These are phyloP conservation scores for Pyricularia sp. DNA, from an alignment of 2,329 filamentous ascomycete genomes.

Conservation along the genomic window DNA sequence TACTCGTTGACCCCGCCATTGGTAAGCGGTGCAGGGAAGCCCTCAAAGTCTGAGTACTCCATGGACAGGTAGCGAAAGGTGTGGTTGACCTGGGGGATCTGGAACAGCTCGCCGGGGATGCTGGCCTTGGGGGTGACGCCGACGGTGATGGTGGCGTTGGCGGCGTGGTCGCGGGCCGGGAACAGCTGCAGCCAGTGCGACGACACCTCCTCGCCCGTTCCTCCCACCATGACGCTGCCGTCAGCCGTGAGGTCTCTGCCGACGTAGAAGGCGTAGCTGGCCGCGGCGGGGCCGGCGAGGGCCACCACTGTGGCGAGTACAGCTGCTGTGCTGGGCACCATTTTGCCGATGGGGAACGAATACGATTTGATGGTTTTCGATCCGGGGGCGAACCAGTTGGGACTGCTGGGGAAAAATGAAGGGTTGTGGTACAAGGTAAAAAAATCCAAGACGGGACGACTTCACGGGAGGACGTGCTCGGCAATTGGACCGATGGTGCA, in stretches of 20 bases:
- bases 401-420: too few relatives aligned
- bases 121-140: neutral
- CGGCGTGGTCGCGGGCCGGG: neutral
- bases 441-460: neutral
- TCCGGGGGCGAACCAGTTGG: too few relatives aligned
- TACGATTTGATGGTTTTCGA: too few relatives aligned
- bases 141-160: conserved; percentile 2
- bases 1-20: conserved; percentile 3
- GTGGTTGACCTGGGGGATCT: conserved; percentile 3
- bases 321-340: neutral
- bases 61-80: conserved; percentile 3
- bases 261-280: conserved; percentile 4
- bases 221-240: conserved; percentile 3
- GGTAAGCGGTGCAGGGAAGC: conserved; percentile 3
- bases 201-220: conserved; percentile 2
- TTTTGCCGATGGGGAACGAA: neutral
- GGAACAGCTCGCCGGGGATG: neutral
- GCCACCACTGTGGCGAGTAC: neutral
- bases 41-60: conserved; percentile 5
- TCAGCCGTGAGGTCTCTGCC: neutral
- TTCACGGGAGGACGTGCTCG: neutral
- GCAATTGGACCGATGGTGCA: neutral
- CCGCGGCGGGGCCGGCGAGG: neutral
- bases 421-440: too few relatives aligned
- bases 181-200: conserved; percentile 5